A percentile compares a stretch with the other conserved stretches of the same genome.
Evolutionary conservation across 129 eudicot species (phyloP).

Genomic region (Apium graveolens): DNA sequence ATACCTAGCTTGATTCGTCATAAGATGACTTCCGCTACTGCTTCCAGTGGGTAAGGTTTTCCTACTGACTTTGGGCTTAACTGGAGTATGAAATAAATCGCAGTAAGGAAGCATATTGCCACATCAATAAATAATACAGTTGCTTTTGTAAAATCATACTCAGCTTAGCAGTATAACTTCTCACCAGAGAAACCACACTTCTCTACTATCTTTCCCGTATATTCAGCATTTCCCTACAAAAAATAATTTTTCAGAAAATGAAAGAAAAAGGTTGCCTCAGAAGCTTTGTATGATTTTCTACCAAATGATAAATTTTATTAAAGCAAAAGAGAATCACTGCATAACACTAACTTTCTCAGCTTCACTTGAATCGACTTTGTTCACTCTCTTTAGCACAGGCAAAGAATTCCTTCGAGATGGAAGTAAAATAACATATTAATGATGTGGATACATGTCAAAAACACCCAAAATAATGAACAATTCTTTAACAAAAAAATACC

Average conservation of each 20-base stretch:
- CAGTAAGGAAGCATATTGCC: background rate
- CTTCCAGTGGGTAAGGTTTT: constrained; percentile 33
- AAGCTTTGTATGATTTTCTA: constrained; percentile 5
- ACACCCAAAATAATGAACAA: background rate
- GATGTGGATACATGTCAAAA: background rate
- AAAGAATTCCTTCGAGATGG: constrained; percentile 57
- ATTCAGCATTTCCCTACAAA: constrained; percentile 43
- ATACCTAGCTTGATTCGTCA: constrained; percentile 45
- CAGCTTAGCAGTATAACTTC: constrained; percentile 11
- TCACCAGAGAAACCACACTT: constrained; percentile 53
- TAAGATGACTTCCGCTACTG: constrained; percentile 24
- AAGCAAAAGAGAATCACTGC: background rate
- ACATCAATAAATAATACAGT: too few species aligned
- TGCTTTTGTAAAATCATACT: background rate
- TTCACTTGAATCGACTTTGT: constrained; percentile 27
- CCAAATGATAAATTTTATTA: background rate
- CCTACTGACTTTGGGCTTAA: constrained; percentile 40
- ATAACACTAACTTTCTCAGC: constrained; percentile 33
- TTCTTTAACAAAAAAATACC: constrained; percentile 31
- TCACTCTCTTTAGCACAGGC: constrained; percentile 47
- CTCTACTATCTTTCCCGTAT: constrained; percentile 18
- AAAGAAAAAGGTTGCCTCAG: background rate
- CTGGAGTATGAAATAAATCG: constrained; percentile 23
- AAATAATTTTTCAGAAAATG: background rate
- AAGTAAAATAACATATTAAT: constrained; percentile 16